Conservation (phyloP, 1,284 basidiomycete genomes). For the Tilletia walkeri region DNA sequence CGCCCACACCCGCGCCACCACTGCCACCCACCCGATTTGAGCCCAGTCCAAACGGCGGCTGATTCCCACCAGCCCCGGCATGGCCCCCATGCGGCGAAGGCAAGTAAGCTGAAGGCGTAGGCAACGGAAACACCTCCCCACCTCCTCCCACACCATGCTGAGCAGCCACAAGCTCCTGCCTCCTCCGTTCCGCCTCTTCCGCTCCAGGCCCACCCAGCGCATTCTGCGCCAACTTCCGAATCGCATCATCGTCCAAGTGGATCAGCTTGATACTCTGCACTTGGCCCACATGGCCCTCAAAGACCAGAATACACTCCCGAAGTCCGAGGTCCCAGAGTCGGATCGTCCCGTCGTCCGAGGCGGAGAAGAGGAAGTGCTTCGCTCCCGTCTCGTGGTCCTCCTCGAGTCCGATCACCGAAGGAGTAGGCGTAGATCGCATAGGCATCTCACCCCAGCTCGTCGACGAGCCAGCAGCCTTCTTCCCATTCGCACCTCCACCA, state of each 20-base stretch:
- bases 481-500: constrained; percentile 31
- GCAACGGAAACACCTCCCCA: constrained; percentile 19
- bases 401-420: constrained; percentile 58
- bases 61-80: too few species aligned
- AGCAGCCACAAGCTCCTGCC: constrained; percentile 5
- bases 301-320: constrained; percentile 77
- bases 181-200: constrained; percentile 12
- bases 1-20: not conserved
- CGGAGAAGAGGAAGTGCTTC: constrained; percentile 72
- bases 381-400: constrained; percentile 30
- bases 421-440: not conserved
- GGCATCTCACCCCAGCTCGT: constrained; percentile 7
- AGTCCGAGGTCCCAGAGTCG: constrained; percentile 87
- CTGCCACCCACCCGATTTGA: too few species aligned
- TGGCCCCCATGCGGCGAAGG: too few species aligned
- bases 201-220: constrained; percentile 48
- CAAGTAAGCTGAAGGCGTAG: not conserved
- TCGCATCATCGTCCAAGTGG: constrained; percentile 57
- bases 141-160: constrained; percentile 20
- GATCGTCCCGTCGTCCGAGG: constrained; percentile 89
- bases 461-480: constrained; percentile 18
- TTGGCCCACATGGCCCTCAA: constrained; percentile 88
- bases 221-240: constrained; percentile 42
- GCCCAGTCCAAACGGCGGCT: too few species aligned
- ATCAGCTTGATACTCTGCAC: constrained; percentile 86